Conservation (phyloP, 345 rosid species). For the Salix arbutifolia region DNA sequence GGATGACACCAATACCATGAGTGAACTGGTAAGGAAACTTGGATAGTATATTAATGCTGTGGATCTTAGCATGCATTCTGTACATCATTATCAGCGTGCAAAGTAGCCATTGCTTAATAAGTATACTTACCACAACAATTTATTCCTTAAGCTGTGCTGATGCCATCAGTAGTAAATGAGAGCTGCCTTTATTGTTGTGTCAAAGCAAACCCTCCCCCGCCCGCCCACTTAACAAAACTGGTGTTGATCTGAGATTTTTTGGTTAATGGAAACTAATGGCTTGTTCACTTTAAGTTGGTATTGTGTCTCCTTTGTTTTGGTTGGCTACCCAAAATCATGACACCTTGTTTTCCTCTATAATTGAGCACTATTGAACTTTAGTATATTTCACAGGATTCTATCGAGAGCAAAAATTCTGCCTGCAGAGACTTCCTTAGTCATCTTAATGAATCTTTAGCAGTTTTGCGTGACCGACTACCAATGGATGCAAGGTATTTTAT, state of each 20-base stretch:
- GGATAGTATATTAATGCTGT: neutral
- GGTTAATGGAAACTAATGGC: neutral
- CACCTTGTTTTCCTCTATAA: neutral
- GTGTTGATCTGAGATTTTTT: neutral
- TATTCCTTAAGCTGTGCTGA: neutral
- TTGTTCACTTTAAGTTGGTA: neutral
- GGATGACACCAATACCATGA: conserved; percentile 45
- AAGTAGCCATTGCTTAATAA: neutral
- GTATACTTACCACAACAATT: neutral
- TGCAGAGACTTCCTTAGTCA: conserved; percentile 56
- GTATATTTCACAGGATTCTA: conserved; percentile 57
- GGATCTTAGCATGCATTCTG: neutral
- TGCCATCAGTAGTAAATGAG: neutral
- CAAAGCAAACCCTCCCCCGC: neutral
- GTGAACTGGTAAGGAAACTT: conserved; percentile 49
- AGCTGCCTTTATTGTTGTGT: neutral
- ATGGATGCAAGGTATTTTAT: conserved; percentile 63
- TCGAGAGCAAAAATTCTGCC: conserved; percentile 56
- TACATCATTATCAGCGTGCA: neutral
- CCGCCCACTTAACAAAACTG: neutral
- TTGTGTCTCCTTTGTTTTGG: neutral
- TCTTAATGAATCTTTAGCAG: conserved; percentile 62
- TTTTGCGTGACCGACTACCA: conserved; percentile 62
- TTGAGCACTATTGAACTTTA: neutral
- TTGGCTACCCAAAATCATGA: neutral